Percentiles rank a stretch among this genome's conserved stretches.
Conservation (phyloP, 2,329 filamentous ascomycete genomes). For the Colletotrichum gloeosporioides region DNA sequence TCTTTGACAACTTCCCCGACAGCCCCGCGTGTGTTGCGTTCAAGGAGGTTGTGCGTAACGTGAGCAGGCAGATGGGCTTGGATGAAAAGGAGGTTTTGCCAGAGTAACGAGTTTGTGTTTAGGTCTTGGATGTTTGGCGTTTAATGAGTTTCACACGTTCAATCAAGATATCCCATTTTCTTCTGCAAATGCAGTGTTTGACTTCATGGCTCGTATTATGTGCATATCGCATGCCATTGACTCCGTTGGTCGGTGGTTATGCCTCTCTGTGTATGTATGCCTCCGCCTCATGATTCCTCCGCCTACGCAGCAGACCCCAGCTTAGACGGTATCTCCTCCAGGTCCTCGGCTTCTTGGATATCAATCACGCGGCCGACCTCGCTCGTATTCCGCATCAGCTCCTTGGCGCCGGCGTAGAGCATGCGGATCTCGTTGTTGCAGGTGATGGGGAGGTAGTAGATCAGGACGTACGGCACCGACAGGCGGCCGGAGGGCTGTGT, state of each 20-base stretch:
- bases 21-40: slow-evolving; percentile 89
- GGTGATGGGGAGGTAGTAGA: slow-evolving; percentile 93
- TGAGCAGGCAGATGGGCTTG: slow-evolving; percentile 71
- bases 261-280: neutral
- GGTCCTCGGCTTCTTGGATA: slow-evolving; percentile 78
- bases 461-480: slow-evolving; percentile 89
- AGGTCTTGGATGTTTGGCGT: neutral
- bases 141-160: neutral
- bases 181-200: neutral
- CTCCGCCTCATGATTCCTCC: neutral
- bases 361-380: slow-evolving; percentile 91
- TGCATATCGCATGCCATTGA: neutral
- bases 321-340: slow-evolving; percentile 80
- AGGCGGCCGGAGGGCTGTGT: slow-evolving; percentile 79
- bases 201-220: slow-evolving; percentile 8
- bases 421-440: slow-evolving; percentile 88
- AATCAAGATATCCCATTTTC: slow-evolving; percentile 1
- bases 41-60: slow-evolving; percentile 76
- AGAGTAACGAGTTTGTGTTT: slow-evolving; percentile 32
- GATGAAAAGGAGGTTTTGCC: slow-evolving; percentile 60
- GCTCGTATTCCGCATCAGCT: slow-evolving; percentile 91
- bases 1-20: slow-evolving; percentile 91
- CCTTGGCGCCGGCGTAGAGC: slow-evolving; percentile 95
- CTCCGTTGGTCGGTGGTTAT: neutral
- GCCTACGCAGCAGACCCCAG: slow-evolving; percentile 38